Conservation (phyloP, 306 rosid species). For the Fagus sylvatica region DNA sequence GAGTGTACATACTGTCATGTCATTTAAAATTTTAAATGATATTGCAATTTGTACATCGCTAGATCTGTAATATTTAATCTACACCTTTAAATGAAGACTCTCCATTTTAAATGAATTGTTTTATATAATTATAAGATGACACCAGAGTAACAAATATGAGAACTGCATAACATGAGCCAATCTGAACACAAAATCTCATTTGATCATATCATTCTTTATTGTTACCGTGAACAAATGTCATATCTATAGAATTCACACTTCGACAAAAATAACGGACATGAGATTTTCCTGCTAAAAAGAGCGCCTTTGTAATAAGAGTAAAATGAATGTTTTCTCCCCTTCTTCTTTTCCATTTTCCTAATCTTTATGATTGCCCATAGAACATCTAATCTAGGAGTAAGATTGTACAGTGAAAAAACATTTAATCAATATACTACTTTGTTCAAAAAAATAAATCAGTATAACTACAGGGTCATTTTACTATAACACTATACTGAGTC, state of each 20-base stretch:
- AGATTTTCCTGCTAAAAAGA: not conserved
- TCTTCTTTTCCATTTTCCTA: not conserved
- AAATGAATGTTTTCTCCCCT: not conserved
- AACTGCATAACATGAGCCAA: not conserved
- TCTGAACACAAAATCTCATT: not conserved
- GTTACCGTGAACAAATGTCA: not conserved
- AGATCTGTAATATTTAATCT: no score
- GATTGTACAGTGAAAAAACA: not conserved
- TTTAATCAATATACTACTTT: no score
- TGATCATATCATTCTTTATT: not conserved
- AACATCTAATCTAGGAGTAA: not conserved
- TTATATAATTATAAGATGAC: no score
- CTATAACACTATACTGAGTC: no score
- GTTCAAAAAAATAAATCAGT: no score
- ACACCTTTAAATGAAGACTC: no score
- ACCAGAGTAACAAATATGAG: no score
- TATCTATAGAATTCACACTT: not conserved
- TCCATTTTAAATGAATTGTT: no score
- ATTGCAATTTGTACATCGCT: no score
- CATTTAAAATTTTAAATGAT: no score
- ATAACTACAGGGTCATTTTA: no score
- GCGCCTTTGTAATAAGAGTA: not conserved
- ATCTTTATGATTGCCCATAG: constrained; percentile 8
- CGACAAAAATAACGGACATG: not conserved
- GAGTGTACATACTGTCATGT: no score